Evolutionary conservation across 2,329 filamentous ascomycete species (phyloP).

Genomic region (Alternaria atra): DNA sequence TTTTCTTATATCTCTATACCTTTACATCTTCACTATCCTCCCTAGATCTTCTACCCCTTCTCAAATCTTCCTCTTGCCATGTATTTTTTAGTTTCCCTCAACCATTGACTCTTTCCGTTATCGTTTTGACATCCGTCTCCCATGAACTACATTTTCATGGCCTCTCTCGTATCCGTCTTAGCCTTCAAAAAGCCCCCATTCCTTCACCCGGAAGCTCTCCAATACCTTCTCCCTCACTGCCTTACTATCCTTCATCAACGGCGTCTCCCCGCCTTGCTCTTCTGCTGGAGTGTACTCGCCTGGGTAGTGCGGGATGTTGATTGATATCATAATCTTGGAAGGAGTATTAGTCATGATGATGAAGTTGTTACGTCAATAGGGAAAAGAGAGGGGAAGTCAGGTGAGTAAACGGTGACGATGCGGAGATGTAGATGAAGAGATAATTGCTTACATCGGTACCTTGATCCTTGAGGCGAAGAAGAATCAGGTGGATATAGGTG

Average conservation of each 20-base stretch:
- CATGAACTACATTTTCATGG: not conserved
- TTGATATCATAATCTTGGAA: slow-evolving; percentile 71
- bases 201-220: slow-evolving; percentile 77
- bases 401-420: not conserved
- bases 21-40: not conserved
- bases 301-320: slow-evolving; percentile 86
- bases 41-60: not conserved
- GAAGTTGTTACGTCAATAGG: not conserved
- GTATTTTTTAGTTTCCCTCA: not conserved
- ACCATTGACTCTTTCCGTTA: not conserved
- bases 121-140: not conserved
- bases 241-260: slow-evolving; percentile 69
- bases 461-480: slow-evolving; percentile 78
- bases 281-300: slow-evolving; percentile 75
- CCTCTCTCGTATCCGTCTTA: slow-evolving; percentile 6
- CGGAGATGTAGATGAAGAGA: not conserved
- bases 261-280: slow-evolving; percentile 64
- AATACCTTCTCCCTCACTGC: slow-evolving; percentile 76
- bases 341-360: not conserved
- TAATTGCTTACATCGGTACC: slow-evolving; percentile 67
- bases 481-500: slow-evolving; percentile 78
- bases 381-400: not conserved
- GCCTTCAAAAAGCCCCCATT: slow-evolving; percentile 76
- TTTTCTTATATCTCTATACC: not conserved
- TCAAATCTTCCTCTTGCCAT: not conserved